Evolutionary conservation across 2,329 filamentous ascomycete species (phyloP).

Genomic region (Leptographium wingfieldii): DNA sequence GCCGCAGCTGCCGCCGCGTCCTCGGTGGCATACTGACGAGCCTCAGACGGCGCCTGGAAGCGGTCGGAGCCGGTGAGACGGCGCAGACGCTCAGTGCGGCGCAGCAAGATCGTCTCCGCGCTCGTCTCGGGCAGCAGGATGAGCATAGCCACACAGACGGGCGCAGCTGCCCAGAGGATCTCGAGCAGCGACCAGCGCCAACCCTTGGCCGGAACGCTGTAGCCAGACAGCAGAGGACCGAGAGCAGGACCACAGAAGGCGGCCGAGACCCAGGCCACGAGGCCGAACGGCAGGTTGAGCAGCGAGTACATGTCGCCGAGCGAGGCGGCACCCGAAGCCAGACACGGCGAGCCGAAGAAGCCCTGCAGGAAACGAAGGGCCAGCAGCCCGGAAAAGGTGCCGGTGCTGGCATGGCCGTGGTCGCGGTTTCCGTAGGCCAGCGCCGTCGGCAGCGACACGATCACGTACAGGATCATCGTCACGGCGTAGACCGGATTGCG

Average conservation of each 20-base stretch:
- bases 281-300: conserved; percentile 53
- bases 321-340: conserved; percentile 50
- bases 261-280: conserved; percentile 60
- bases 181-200: conserved; percentile 24
- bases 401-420: conserved; percentile 7
- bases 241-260: conserved; percentile 35
- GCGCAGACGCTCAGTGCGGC: conserved; percentile 38
- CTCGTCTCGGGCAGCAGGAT: conserved; percentile 25
- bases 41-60: conserved; percentile 51
- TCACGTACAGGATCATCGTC: conserved; percentile 11
- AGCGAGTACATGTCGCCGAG: conserved; percentile 51
- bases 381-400: conserved; percentile 45
- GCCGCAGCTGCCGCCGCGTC: neutral
- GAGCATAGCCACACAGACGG: conserved; percentile 30
- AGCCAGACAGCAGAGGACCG: conserved; percentile 37
- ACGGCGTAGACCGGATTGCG: conserved; percentile 12
- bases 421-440: conserved; percentile 18
- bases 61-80: conserved; percentile 40
- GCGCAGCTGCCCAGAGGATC: conserved; percentile 15
- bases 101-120: conserved; percentile 36
- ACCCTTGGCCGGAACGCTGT: conserved; percentile 17
- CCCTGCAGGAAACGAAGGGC: conserved; percentile 59
- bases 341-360: conserved; percentile 46
- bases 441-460: conserved; percentile 28
- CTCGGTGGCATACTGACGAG: conserved; percentile 21